phyloP scores from a whole-genome alignment of 768 basidiomycete genomes.

The Mrakia blollopis region DNA sequence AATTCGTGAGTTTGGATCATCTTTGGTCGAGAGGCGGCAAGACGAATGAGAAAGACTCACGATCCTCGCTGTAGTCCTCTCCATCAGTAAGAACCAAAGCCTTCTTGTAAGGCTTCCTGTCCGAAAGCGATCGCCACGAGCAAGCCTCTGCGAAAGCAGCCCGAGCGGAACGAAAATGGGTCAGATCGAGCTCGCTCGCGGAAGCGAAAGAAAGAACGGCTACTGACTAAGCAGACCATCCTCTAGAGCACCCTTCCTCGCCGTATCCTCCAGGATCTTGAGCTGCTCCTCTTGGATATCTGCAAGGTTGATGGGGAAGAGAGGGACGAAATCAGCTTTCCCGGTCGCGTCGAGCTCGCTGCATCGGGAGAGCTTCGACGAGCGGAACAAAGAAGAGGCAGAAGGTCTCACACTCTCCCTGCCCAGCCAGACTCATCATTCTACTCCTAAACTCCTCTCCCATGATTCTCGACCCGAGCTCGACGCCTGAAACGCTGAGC shows the following conservation, averaged over 20 bases:
- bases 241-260: not conserved
- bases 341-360: too few relatives aligned
- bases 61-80: not conserved
- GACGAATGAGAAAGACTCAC: too few relatives aligned
- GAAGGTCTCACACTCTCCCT: not conserved
- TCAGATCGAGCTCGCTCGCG: too few relatives aligned
- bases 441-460: slow-evolving; percentile 11
- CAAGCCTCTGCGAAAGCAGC: slow-evolving; percentile 12
- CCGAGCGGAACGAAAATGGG: too few relatives aligned
- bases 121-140: not conserved
- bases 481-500: slow-evolving; percentile 4
- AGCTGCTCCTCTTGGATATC: not conserved
- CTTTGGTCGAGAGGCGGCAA: too few relatives aligned
- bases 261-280: not conserved
- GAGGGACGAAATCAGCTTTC: too few relatives aligned
- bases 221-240: slow-evolving; percentile 6
- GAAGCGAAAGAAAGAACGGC: too few relatives aligned
- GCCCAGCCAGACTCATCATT: slow-evolving; percentile 3
- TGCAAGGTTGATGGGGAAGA: not conserved
- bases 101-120: not conserved
- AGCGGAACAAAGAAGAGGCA: too few relatives aligned
- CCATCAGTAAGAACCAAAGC: not conserved
- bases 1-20: too few relatives aligned
- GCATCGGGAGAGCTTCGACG: too few relatives aligned
- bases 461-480: slow-evolving; percentile 16